These are phyloP conservation scores for Neurospora sp. DNA, from an alignment of 495 filamentous ascomycete species.

Conservation along the genomic window DNA sequence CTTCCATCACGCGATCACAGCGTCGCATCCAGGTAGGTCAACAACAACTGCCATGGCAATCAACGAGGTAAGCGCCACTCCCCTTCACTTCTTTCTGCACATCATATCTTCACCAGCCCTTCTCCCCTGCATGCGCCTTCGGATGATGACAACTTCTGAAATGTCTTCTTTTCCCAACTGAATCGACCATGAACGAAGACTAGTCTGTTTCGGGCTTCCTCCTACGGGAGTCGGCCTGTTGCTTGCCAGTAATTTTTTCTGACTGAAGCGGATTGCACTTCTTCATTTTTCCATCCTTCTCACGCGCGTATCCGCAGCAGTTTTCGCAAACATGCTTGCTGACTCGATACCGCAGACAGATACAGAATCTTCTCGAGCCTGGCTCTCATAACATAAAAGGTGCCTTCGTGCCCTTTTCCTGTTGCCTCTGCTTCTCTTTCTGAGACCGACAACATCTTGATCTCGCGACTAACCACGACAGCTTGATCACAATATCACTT, in stretches of 20 bases:
- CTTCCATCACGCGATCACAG: not conserved
- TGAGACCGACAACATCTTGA: not conserved
- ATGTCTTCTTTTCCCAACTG: constrained; percentile 88
- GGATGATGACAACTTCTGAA: constrained; percentile 73
- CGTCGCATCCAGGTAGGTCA: constrained; percentile 1
- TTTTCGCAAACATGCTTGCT: not conserved
- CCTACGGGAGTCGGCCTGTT: constrained; percentile 64
- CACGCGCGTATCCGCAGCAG: constrained; percentile 1
- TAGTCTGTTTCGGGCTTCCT: constrained; percentile 56
- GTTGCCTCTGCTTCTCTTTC: not conserved
- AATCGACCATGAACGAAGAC: constrained; percentile 89
- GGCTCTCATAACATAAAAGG: not conserved
- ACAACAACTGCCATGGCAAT: not conserved
- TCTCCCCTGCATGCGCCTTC: constrained; percentile 14
- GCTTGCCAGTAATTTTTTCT: constrained; percentile 99
- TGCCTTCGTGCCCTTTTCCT: not conserved
- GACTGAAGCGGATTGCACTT: constrained; percentile 24
- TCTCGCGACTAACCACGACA: not conserved
- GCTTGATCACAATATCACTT: not conserved
- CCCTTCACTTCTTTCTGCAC: constrained; percentile 1
- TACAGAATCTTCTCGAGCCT: not conserved
- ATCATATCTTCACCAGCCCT: not conserved
- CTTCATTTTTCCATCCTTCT: constrained; percentile 2
- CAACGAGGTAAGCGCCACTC: constrained; percentile 13
- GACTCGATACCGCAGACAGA: not conserved